A percentile compares a stretch with the other conserved stretches of the same genome.
Evolutionary conservation across 805 yeast genomes (phyloP).

Genomic region (Candida vaughaniae): DNA sequence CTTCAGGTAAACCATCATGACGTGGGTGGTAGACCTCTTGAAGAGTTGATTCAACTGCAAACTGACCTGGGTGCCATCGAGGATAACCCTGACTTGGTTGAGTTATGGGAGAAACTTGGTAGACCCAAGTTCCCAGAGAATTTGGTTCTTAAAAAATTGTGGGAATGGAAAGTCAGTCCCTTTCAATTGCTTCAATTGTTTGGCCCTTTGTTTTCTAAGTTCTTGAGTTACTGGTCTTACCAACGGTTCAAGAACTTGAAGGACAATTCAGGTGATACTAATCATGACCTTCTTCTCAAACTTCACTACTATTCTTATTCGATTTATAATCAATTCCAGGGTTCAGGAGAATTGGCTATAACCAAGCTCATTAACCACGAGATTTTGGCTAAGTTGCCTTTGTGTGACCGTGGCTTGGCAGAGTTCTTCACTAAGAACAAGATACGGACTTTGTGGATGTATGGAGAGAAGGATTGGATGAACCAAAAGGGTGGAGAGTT

Average conservation of each 20-base stretch:
- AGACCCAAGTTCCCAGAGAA: constrained; percentile 38
- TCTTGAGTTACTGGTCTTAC: constrained; percentile 43
- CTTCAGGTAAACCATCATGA: constrained; percentile 35
- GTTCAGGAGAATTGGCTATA: constrained; percentile 44
- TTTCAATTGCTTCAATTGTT: constrained; percentile 36
- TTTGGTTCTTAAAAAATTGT: constrained; percentile 27
- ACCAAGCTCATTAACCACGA: constrained; percentile 41
- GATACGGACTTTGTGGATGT: constrained; percentile 33
- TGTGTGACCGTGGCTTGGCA: constrained; percentile 39
- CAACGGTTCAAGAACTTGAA: constrained; percentile 34
- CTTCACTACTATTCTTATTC: constrained; percentile 42
- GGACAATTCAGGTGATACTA: constrained; percentile 11
- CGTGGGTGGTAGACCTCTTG: constrained; percentile 33
- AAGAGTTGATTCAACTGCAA: constrained; percentile 25
- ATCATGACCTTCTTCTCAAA: constrained; percentile 25
- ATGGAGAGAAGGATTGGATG: constrained; percentile 48
- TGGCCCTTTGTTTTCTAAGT: constrained; percentile 41
- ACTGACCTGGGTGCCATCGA: constrained; percentile 15
- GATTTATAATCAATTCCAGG: constrained; percentile 42
- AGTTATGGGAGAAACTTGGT: constrained; percentile 35
- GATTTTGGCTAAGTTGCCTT: constrained; percentile 36
- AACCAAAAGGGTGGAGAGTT: constrained; percentile 36
- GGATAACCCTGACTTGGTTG: constrained; percentile 16
- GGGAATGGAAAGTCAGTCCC: constrained; percentile 40
- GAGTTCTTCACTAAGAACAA: constrained; percentile 24